Base-by-base conservation (phyloP, 2,329 filamentous ascomycete species). In the Coleophoma eucalyptorum region DNA sequence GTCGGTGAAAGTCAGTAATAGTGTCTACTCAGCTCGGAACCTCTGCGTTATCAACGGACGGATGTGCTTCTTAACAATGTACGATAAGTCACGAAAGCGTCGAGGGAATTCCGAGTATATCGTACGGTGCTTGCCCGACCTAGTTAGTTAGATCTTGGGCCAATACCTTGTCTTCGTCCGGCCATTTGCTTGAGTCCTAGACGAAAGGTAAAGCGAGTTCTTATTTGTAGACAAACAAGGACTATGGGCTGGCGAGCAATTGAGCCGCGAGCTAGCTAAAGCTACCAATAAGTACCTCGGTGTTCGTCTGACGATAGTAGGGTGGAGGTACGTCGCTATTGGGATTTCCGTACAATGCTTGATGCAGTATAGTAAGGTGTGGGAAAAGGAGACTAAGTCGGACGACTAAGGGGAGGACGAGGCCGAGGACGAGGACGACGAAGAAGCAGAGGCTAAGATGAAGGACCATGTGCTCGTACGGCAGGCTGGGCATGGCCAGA, bases 1-100 rank as follows among this genome's bases (percentile, higher is more conserved):
- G 1, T 52, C 47, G 8, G 48, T 55, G 16, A 55, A 55, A 43
- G 46, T 55, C 4, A 31, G 32, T 5, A 55, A 55, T 18, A 55
- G 47, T 38, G 33, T 48, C 10, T 46, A 46, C 34, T 55, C 47
- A 5, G 37, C 33, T n/a, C 38, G 43, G 19, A 55, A 55, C 31
- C 50, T 52, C 15, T 52, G 35, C 37, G 20, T 55, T 1, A 47
- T 55, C 19, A 55, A 55, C 34, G 40, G 50, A n/a, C 43, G 26
- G 37, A 21, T 52, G 13, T 45, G 12, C 26, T 12, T 54, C 10
- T 32, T 54, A 18, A 51, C 46, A 5, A 54, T 40, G 16, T 54
- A 54, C 26, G 16, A 54, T 34, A 53, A 53, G 35, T 7, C 42
- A 3, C 34, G 34, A 12, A 53, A 42, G 21, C 31, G 47, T 5